A percentile compares a stretch with the other conserved stretches of the same genome.
These are phyloP conservation scores for Phytophthora nicotianae DNA, from an alignment of 352 stramenopile species.

Conservation along the genomic window DNA sequence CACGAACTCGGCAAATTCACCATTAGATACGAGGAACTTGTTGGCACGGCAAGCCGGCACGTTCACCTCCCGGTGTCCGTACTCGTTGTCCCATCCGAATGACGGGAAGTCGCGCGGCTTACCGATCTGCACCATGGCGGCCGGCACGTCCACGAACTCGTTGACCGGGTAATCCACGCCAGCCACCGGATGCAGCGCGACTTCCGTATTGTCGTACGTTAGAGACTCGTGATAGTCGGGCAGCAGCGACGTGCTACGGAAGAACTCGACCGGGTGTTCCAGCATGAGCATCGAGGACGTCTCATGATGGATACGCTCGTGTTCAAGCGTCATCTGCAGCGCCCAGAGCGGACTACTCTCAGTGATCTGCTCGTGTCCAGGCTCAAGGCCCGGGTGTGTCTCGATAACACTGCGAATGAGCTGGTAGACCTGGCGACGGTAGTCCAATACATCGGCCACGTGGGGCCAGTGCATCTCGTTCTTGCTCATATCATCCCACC, in stretches of 20 bases:
- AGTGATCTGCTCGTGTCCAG: conserved; percentile 78
- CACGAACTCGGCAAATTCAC: conserved; percentile 97
- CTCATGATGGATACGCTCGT: conserved; percentile 98
- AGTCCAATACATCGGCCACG: conserved; percentile 91
- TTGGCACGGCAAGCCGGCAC: conserved; percentile 90
- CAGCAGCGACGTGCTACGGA: conserved; percentile 85
- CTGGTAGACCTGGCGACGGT: conserved; percentile 92
- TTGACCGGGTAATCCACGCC: conserved; percentile 91
- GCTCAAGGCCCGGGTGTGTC: conserved; percentile 85
- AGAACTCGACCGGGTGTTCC: conserved; percentile 91
- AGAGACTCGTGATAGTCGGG: conserved; percentile 78
- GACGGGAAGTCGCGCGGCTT: conserved; percentile 93
- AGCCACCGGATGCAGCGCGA: conserved; percentile 63
- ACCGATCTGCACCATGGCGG: conserved; percentile 77
- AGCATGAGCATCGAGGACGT: conserved; percentile 96
- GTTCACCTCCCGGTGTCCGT: conserved; percentile 87
- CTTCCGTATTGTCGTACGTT: conserved; percentile 30
- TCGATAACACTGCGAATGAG: conserved; percentile 88
- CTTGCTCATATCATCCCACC: conserved; percentile 98
- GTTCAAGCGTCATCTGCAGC: conserved; percentile 95
- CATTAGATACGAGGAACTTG: conserved; percentile 95
- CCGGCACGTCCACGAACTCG: conserved; percentile 82
- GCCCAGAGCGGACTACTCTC: conserved; percentile 92
- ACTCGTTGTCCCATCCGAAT: conserved; percentile 99
- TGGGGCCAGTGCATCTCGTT: conserved; percentile 95